A percentile compares a stretch with the other conserved stretches of the same genome.
phyloP scores from a whole-genome alignment of 768 basidiomycete genomes.

The Russula emetica region DNA sequence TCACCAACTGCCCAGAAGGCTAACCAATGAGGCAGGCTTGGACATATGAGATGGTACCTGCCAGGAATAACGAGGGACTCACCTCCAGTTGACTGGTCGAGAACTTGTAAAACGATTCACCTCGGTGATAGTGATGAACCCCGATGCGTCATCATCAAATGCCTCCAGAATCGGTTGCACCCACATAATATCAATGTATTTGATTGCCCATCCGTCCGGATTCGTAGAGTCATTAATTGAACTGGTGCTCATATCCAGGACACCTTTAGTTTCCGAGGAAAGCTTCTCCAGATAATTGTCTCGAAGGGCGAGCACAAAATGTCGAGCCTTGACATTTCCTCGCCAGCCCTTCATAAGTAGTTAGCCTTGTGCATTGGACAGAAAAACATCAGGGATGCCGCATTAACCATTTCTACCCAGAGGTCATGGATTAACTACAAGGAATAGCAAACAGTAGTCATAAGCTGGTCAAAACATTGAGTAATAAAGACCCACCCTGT shows the following conservation, averaged over 20 bases:
- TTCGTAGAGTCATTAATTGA: not conserved
- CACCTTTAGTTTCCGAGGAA: not conserved
- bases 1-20: constrained; percentile 33
- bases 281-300: constrained; percentile 34
- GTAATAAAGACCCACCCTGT: not conserved
- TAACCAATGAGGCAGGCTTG: constrained; percentile 34
- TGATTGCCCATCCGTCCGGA: constrained; percentile 34
- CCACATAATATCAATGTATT: constrained; percentile 27
- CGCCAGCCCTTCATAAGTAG: constrained; percentile 19
- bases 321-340: constrained; percentile 24
- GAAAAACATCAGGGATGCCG: not conserved
- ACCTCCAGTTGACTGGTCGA: constrained; percentile 33
- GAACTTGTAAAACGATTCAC: constrained; percentile 8
- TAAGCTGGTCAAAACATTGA: not conserved
- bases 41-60: not conserved
- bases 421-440: constrained; percentile 11
- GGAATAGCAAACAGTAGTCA: not conserved
- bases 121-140: constrained; percentile 32
- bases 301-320: constrained; percentile 31
- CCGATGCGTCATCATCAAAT: constrained; percentile 36
- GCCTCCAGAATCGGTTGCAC: constrained; percentile 34
- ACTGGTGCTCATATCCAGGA: not conserved
- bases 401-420: constrained; percentile 32
- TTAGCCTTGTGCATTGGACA: not conserved
- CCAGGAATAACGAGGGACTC: not conserved